Evolutionary conservation across 108 stramenopile species (phyloP).

Genomic region (Discostella pseudostelligera): DNA sequence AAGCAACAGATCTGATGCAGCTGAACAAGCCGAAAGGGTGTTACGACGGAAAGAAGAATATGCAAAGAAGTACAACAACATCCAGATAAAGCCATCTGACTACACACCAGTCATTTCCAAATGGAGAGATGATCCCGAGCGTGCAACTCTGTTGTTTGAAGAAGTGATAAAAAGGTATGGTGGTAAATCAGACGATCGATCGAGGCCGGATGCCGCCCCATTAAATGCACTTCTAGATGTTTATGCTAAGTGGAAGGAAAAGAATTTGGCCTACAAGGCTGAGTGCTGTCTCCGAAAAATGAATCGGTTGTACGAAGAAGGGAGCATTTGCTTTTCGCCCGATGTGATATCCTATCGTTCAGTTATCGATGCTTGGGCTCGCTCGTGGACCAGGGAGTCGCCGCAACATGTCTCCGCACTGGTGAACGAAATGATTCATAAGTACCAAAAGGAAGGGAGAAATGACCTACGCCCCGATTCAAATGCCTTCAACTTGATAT

Average conservation of each 20-base stretch:
- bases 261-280: conserved; percentile 27
- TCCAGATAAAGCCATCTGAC: conserved; percentile 16
- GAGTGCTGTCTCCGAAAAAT: conserved; percentile 19
- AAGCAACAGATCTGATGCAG: conserved; percentile 24
- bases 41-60: conserved; percentile 35
- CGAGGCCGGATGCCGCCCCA: conserved; percentile 22
- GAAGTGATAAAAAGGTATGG: conserved; percentile 21
- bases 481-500: conserved; percentile 32
- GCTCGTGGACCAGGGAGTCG: conserved; percentile 16
- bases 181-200: conserved; percentile 1
- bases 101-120: conserved; percentile 34
- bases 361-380: conserved; percentile 43
- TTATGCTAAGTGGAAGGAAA: conserved; percentile 29
- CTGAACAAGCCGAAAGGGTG: conserved; percentile 29
- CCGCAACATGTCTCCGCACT: conserved; percentile 30
- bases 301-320: conserved; percentile 22
- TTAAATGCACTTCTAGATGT: conserved; percentile 39
- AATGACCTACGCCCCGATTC: conserved; percentile 35
- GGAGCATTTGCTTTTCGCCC: conserved; percentile 25
- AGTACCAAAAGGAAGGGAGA: conserved; percentile 22
- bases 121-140: conserved; percentile 37
- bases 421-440: conserved; percentile 35
- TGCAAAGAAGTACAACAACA: conserved; percentile 14
- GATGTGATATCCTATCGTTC: conserved; percentile 37
- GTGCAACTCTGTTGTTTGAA: conserved; percentile 33